Evolutionary conservation across 257 asterid species (phyloP).

Genomic region (Coffea canephora): DNA sequence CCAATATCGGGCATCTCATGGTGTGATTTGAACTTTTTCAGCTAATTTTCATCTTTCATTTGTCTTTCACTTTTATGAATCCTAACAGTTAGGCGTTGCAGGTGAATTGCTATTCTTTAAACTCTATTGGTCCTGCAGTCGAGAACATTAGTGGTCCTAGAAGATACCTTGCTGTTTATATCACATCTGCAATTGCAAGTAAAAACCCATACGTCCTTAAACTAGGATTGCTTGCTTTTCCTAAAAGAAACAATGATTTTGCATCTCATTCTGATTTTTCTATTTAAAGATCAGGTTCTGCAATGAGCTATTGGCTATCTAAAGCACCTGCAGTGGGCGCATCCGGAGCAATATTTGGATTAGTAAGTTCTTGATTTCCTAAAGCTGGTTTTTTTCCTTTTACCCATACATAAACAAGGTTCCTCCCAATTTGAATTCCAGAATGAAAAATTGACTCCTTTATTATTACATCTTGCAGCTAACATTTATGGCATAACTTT

Average conservation of each 20-base stretch:
- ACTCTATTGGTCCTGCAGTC: slow-evolving; percentile 70
- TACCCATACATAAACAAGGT: not conserved
- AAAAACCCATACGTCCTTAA: slow-evolving; percentile 28
- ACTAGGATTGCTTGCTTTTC: slow-evolving; percentile 17
- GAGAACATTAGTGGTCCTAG: slow-evolving; percentile 70
- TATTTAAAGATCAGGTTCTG: slow-evolving; percentile 58
- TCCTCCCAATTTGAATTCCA: not conserved
- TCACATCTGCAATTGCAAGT: slow-evolving; percentile 80
- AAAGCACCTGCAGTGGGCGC: slow-evolving; percentile 92
- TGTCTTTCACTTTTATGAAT: slow-evolving; percentile 14
- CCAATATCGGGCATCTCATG: slow-evolving; percentile 79
- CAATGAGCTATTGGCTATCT: slow-evolving; percentile 71
- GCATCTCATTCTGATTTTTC: slow-evolving; percentile 20
- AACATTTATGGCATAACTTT: not conserved
- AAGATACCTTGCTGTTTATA: slow-evolving; percentile 66
- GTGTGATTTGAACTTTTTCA: slow-evolving; percentile 39
- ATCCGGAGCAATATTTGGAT: slow-evolving; percentile 89
- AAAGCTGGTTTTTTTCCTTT: not conserved
- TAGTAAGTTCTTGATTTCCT: slow-evolving; percentile 48
- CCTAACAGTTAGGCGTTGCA: slow-evolving; percentile 32
- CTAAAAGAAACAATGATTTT: slow-evolving; percentile 15
- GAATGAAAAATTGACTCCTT: not conserved
- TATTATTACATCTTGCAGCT: not conserved
- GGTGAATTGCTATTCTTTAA: slow-evolving; percentile 84
- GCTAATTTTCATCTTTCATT: slow-evolving; percentile 6